Evolutionary conservation across 331 rosid species (phyloP).

Genomic region (Pyrus hybrid): DNA sequence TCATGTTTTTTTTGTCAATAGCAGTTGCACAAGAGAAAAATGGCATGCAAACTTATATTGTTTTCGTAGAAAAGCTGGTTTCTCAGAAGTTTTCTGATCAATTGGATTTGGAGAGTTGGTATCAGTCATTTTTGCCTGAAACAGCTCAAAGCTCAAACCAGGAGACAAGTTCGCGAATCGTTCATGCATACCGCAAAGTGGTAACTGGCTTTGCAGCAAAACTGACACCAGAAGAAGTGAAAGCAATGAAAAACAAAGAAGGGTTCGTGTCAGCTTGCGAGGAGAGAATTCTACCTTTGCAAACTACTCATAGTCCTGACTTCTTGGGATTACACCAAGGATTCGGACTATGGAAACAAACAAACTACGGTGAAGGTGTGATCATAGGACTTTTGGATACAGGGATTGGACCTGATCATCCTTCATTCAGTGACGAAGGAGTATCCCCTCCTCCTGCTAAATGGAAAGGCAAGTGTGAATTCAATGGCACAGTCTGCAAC

Average conservation of each 20-base stretch:
- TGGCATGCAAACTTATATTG: conserved; percentile 29
- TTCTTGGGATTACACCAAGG: conserved; percentile 46
- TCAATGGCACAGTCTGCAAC: conserved; percentile 30
- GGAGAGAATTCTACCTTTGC: conserved; percentile 28
- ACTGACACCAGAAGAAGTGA: conserved; percentile 38
- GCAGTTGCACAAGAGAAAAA: neutral
- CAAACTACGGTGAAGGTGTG: conserved; percentile 40
- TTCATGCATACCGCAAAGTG: conserved; percentile 30
- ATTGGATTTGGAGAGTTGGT: neutral
- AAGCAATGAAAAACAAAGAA: conserved; percentile 28
- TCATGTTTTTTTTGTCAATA: neutral
- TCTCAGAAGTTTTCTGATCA: neutral
- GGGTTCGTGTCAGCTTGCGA: conserved; percentile 28
- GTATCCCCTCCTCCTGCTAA: conserved; percentile 19
- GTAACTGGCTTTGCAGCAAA: conserved; percentile 40
- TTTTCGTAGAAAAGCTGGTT: conserved; percentile 27
- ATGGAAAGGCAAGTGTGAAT: conserved; percentile 60
- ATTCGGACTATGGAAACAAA: conserved; percentile 27
- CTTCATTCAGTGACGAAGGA: conserved; percentile 30
- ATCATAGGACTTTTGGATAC: conserved; percentile 53
- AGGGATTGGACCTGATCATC: conserved; percentile 47
- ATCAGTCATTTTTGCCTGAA: neutral
- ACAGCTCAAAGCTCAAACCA: neutral
- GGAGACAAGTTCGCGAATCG: neutral
- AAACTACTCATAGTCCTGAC: conserved; percentile 46